Evolutionary conservation across 2,329 filamentous ascomycete genomes (phyloP).

Genomic region (Fusarium sp.): DNA sequence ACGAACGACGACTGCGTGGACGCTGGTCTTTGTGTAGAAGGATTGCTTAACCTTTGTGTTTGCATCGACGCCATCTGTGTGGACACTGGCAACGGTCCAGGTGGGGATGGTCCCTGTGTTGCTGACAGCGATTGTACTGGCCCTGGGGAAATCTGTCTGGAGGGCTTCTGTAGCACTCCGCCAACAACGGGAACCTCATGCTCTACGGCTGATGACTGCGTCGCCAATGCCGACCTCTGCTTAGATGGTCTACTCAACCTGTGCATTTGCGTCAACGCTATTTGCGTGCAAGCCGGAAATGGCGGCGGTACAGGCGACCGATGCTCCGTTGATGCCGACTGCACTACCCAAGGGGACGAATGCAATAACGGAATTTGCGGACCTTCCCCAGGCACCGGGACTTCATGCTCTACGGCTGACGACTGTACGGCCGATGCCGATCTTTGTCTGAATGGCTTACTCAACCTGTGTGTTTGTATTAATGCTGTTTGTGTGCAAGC

Average conservation of each 20-base stretch:
- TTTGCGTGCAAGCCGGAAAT: too few species aligned
- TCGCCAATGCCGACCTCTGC: not conserved
- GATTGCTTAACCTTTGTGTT: not conserved
- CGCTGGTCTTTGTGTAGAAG: not conserved
- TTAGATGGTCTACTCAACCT: not conserved
- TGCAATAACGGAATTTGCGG: too few species aligned
- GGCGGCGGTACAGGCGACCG: too few species aligned
- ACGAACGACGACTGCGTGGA: conserved; percentile 3
- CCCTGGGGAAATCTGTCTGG: too few species aligned
- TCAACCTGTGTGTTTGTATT: not conserved
- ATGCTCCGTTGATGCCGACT: too few species aligned
- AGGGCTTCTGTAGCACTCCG: too few species aligned
- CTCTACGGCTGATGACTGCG: not conserved
- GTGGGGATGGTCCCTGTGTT: too few species aligned
- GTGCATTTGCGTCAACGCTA: too few species aligned
- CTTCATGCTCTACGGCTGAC: not conserved
- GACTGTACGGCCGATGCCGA: not conserved
- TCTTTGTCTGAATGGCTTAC: not conserved
- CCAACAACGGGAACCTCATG: not conserved
- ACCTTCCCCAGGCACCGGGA: too few species aligned
- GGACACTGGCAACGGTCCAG: not conserved
- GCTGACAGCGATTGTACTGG: too few species aligned
- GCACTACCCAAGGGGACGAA: too few species aligned
- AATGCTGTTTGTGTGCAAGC: conserved; percentile 1
- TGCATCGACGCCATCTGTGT: conserved; percentile 1